Conservation (phyloP, 495 filamentous ascomycete genomes). For the Barbatosphaeria neglecta region DNA sequence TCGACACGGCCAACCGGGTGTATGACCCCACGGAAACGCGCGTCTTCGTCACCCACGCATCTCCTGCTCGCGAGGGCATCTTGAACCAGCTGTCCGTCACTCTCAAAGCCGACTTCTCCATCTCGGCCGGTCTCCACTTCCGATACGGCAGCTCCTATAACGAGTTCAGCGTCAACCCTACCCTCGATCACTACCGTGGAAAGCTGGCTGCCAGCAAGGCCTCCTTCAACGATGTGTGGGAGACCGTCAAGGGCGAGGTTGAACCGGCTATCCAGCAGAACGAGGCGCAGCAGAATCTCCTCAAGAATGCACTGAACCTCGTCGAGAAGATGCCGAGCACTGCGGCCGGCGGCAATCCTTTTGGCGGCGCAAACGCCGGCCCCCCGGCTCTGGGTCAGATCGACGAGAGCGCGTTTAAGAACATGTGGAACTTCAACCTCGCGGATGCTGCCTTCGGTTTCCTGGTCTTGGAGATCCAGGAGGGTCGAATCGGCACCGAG, state of each 20-base stretch:
- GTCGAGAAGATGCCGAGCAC: conserved; percentile 93
- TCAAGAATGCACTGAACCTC: conserved; percentile 80
- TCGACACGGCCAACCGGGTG: conserved; percentile 95
- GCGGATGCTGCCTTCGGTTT: conserved; percentile 96
- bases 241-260: conserved; percentile 92
- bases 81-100: conserved; percentile 96
- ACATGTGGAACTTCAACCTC: conserved; percentile 99
- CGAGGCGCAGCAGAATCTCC: conserved; percentile 78
- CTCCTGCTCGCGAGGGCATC: conserved; percentile 90
- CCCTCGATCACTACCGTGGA: conserved; percentile 94
- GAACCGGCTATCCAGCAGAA: conserved; percentile 87
- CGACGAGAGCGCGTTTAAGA: conserved; percentile 98
- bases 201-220: conserved; percentile 99
- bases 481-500: conserved; percentile 89
- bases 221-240: conserved; percentile 99
- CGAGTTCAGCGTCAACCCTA: conserved; percentile 98
- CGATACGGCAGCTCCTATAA: conserved; percentile 98
- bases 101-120: conserved; percentile 95
- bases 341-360: conserved; percentile 91
- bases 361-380: conserved; percentile 74
- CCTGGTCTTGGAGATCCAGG: conserved; percentile 87
- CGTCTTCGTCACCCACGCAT: conserved; percentile 93
- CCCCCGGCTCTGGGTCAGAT: conserved; percentile 69
- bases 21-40: conserved; percentile 99
- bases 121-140: conserved; percentile 97